Base-by-base conservation (phyloP, 1,284 basidiomycete species). In the Ceratobasidium sp. region DNA sequence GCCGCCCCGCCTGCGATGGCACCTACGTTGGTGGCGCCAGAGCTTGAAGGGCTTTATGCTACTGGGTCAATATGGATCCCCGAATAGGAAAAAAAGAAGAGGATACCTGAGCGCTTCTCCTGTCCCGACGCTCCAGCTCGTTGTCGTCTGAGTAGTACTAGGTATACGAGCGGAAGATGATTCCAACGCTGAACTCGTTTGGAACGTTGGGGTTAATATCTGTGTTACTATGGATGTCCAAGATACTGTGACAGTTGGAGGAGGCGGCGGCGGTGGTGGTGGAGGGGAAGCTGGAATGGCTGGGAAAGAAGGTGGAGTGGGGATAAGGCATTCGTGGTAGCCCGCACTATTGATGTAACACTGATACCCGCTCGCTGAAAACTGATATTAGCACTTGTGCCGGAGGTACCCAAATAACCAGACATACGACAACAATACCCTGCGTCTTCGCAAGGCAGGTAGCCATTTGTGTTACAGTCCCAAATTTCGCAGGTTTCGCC, bases 391-490 rank as follows among this genome's bases (percentile, higher is more conserved):
- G 50, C 8, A 19, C 15, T 22, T n/a, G n/a, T 45, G n/a, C 5
- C 22, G 33, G 15, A 24, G 41, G 44, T 17, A 29, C n/a, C 22
- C 0, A 5, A 56, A n/a, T 27, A 8, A 57, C 4, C 45, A 2
- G 22, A 71, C 66, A 2, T 59, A 71, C 66, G 66, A 14, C 66
- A 71, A n/a, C 66, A 71, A 24, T 57, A 71, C 1, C n/a, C 33
- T 27, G 57, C 24, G 17, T 19, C 66, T 27, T n/a, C 9, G 47
- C 66, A 71, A 15, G 15, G 44, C 27, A 24, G 31, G 11, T 59
- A 71, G 9, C 41, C 54, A 1, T 41, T 5, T 11, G 41, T 44
- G 8, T 19, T 17, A 45, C 66, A 71, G 2, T 24, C 22, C 4
- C 53, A 54, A 27, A 54, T n/a, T 3, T 1, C 48, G n/a, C 66